These are phyloP conservation scores for Epithele typhae DNA, from an alignment of 768 basidiomycete genomes.

Conservation along the genomic window DNA sequence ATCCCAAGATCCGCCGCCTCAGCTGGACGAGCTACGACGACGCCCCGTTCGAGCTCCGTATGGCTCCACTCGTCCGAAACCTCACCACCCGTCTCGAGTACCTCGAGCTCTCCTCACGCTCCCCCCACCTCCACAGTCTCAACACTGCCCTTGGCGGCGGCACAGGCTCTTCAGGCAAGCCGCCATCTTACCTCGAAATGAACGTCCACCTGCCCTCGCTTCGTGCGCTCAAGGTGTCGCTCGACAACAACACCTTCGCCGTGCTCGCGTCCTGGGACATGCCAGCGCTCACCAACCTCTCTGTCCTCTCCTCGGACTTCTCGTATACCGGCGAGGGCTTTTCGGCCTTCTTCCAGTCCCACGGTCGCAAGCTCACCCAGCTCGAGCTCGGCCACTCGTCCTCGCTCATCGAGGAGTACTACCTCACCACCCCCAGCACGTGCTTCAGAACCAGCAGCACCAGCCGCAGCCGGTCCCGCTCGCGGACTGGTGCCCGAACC, in stretches of 20 bases:
- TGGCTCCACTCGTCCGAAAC: constrained; percentile 48
- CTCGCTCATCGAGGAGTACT: constrained; percentile 63
- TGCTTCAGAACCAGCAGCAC: constrained; percentile 15
- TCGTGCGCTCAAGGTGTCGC: constrained; percentile 62
- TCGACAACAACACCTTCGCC: constrained; percentile 68
- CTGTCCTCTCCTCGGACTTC: constrained; percentile 68
- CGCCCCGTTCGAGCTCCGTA: constrained; percentile 48
- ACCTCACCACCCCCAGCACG: constrained; percentile 43
- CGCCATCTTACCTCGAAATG: constrained; percentile 18
- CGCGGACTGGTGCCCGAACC: constrained; percentile 66
- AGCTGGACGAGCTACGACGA: constrained; percentile 76
- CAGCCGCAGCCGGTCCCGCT: constrained; percentile 36
- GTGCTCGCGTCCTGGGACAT: constrained; percentile 65
- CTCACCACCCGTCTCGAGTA: constrained; percentile 57
- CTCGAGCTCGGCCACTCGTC: constrained; percentile 72
- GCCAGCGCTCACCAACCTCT: constrained; percentile 58
- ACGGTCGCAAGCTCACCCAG: constrained; percentile 57
- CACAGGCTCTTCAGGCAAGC: background rate
- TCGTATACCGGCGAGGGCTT: constrained; percentile 66
- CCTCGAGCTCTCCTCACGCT: constrained; percentile 61
- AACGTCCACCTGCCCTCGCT: constrained; percentile 54
- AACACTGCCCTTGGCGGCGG: constrained; percentile 27
- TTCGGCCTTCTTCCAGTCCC: constrained; percentile 57
- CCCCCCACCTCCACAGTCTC: constrained; percentile 42
- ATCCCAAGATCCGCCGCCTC: constrained; percentile 52